A percentile compares a stretch with the other conserved stretches of the same genome.
Conservation (phyloP, 768 basidiomycete genomes). For the Tephrocybe sp. region DNA sequence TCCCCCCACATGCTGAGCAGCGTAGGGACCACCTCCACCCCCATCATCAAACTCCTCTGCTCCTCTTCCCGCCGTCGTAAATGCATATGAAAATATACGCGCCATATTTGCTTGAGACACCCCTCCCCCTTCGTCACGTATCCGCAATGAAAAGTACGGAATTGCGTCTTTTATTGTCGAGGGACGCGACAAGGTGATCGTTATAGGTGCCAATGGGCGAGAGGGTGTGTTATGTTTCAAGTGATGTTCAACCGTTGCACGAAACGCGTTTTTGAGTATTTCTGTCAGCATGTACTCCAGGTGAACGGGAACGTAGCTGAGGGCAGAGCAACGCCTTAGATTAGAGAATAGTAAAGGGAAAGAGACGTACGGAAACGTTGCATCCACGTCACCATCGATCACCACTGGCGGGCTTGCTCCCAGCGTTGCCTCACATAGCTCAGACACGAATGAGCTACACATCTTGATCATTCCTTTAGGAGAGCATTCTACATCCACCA, state of each 20-base stretch:
- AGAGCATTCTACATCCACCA: slow-evolving; percentile 72
- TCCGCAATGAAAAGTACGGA: slow-evolving; percentile 68
- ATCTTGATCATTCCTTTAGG: slow-evolving; percentile 71
- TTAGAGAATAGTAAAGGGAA: neutral
- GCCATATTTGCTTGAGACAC: slow-evolving; percentile 71
- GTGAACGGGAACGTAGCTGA: slow-evolving; percentile 80
- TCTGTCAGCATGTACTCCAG: slow-evolving; percentile 91
- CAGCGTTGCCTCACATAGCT: slow-evolving; percentile 82
- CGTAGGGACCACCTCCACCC: slow-evolving; percentile 68
- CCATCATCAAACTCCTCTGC: slow-evolving; percentile 36
- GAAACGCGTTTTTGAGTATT: slow-evolving; percentile 87
- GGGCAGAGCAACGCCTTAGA: slow-evolving; percentile 4
- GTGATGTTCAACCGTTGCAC: slow-evolving; percentile 83
- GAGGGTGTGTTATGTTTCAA: slow-evolving; percentile 37
- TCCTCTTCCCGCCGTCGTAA: slow-evolving; percentile 74
- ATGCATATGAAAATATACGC: slow-evolving; percentile 88
- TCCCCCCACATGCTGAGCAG: slow-evolving; percentile 75
- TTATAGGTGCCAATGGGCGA: slow-evolving; percentile 54
- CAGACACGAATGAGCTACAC: slow-evolving; percentile 81
- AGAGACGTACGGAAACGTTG: slow-evolving; percentile 74
- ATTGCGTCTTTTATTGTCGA: slow-evolving; percentile 28
- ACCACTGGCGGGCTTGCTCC: slow-evolving; percentile 65
- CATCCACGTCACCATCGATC: slow-evolving; percentile 67
- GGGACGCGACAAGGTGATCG: slow-evolving; percentile 68
- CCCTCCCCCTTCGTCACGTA: slow-evolving; percentile 87